Percentiles rank a stretch among this genome's conserved stretches.
phyloP scores from a whole-genome alignment of 352 stramenopile genomes.

The Hyaloperonospora arabidopsidis region DNA sequence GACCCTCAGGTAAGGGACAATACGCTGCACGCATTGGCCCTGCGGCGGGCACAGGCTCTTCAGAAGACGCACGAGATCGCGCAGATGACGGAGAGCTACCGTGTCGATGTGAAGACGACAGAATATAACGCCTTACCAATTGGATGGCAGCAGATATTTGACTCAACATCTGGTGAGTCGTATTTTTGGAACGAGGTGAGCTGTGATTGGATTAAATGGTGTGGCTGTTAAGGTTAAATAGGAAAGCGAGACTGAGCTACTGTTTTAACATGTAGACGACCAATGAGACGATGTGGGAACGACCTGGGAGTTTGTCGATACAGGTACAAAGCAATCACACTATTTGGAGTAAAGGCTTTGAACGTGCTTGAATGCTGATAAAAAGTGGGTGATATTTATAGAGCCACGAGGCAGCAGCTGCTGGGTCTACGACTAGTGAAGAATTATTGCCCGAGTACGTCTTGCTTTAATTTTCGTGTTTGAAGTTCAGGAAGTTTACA shows the following conservation, averaged over 20 bases:
- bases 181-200: slow-evolving; percentile 82
- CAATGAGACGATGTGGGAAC: slow-evolving; percentile 73
- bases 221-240: neutral
- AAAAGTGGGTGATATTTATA: neutral
- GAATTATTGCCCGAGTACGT: slow-evolving; percentile 19
- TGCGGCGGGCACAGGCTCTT: slow-evolving; percentile 37
- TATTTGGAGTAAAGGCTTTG: neutral
- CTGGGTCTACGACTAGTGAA: slow-evolving; percentile 5
- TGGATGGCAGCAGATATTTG: slow-evolving; percentile 50
- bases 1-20: slow-evolving; percentile 62
- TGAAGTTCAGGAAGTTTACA: neutral
- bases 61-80: slow-evolving; percentile 25
- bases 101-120: slow-evolving; percentile 10
- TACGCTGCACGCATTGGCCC: slow-evolving; percentile 57
- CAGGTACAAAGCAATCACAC: neutral
- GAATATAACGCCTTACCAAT: slow-evolving; percentile 24
- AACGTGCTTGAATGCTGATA: neutral
- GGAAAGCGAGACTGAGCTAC: neutral
- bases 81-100: slow-evolving; percentile 15
- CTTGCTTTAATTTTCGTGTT: neutral
- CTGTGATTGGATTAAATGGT: too few relatives aligned
- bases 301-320: slow-evolving; percentile 16
- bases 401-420: slow-evolving; percentile 1
- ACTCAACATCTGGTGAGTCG: slow-evolving; percentile 40
- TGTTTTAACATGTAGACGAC: slow-evolving; percentile 34